Evolutionary conservation across 306 rosid species (phyloP).

Genomic region (Medicago ruthenica): DNA sequence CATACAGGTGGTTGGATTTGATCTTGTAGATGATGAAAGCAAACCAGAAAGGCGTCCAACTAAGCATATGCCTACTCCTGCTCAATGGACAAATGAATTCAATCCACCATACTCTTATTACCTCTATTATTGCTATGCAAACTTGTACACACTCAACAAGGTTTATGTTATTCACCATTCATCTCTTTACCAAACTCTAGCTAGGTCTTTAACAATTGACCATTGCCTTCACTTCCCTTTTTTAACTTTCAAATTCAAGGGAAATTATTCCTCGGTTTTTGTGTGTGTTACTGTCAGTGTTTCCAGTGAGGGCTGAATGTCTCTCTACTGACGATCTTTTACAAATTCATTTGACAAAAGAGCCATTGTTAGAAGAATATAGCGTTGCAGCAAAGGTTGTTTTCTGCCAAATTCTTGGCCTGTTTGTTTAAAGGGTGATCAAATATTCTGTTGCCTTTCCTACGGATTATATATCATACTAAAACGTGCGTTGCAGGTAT

Average conservation of each 20-base stretch:
- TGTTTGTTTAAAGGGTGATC: constrained; percentile 18
- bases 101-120: constrained; percentile 89
- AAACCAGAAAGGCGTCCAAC: constrained; percentile 93
- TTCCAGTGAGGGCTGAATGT: constrained; percentile 86
- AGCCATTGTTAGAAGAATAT: constrained; percentile 59
- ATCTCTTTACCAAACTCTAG: constrained; percentile 10
- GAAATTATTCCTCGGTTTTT: neutral
- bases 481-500: constrained; percentile 59
- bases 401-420: neutral
- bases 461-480: constrained; percentile 18
- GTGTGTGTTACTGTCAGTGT: constrained; percentile 43
- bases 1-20: constrained; percentile 85
- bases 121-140: constrained; percentile 79
- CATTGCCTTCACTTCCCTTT: neutral
- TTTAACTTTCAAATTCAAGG: neutral
- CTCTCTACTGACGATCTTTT: constrained; percentile 85
- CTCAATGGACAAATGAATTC: constrained; percentile 82
- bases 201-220: constrained; percentile 12
- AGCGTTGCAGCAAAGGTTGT: constrained; percentile 61
- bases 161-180: constrained; percentile 47
- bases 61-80: constrained; percentile 91
- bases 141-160: constrained; percentile 83
- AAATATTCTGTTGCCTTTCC: constrained; percentile 32
- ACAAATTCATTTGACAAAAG: constrained; percentile 62
- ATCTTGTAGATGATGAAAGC: constrained; percentile 89